Conservation (phyloP, 2,329 filamentous ascomycete species). For the Teratosphaeria viscida region DNA sequence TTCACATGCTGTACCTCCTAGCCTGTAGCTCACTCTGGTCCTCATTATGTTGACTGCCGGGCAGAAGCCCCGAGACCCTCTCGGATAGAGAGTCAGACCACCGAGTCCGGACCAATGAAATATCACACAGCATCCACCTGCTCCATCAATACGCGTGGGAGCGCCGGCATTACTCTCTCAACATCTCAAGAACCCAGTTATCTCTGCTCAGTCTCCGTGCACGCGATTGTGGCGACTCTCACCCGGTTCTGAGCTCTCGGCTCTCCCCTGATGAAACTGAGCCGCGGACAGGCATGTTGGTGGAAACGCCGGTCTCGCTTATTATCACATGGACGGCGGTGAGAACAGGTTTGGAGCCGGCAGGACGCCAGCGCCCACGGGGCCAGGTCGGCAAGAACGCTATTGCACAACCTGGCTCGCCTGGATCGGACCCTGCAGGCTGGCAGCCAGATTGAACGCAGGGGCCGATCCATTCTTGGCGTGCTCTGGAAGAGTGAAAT, state of each 20-base stretch:
- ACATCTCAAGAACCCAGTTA: neutral
- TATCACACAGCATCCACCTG: neutral
- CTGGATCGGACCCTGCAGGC: neutral
- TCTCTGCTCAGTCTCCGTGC: neutral
- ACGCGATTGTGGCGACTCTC: neutral
- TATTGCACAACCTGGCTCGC: too few species aligned
- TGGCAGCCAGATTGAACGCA: neutral
- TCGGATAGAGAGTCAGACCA: neutral
- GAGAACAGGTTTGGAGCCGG: neutral
- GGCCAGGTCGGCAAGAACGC: neutral
- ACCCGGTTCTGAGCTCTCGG: neutral
- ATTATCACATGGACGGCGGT: neutral
- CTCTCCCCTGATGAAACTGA: neutral
- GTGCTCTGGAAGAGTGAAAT: neutral
- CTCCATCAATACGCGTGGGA: neutral
- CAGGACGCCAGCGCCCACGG: neutral
- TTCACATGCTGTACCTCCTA: neutral
- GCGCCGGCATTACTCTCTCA: neutral
- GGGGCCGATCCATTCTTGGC: neutral
- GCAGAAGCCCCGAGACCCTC: too few species aligned
- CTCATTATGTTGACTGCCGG: too few species aligned
- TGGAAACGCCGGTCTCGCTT: neutral
- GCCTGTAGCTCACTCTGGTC: neutral
- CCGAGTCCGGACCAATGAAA: neutral
- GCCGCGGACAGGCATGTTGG: neutral